phyloP scores from a whole-genome alignment of 1,284 basidiomycete species.

The Sanghuangporus sanghuang region DNA sequence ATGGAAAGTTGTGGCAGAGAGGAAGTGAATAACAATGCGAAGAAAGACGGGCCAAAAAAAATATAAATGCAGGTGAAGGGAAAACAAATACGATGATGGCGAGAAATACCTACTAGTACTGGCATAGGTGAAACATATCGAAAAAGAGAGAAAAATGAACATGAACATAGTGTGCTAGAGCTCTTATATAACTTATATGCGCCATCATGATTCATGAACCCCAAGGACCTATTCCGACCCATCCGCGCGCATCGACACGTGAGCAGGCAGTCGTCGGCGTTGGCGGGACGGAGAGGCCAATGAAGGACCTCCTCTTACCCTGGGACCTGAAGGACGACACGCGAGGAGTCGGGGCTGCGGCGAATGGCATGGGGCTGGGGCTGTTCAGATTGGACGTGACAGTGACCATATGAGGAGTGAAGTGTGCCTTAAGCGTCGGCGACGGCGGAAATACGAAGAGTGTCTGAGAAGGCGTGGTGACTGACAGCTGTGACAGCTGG shows the following conservation, averaged over 20 bases:
- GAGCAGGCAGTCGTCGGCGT: constrained; percentile 79
- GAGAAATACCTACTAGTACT: not conserved
- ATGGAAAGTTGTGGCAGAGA: not conserved
- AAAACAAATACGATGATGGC: not conserved
- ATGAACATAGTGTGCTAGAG: not conserved
- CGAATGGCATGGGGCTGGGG: constrained; percentile 42
- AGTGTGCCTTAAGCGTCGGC: constrained; percentile 51
- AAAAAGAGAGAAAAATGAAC: not conserved
- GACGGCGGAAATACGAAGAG: constrained; percentile 82
- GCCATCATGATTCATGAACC: not conserved
- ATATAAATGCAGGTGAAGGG: not conserved
- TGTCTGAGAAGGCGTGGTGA: constrained; percentile 57
- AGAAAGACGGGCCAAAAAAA: not conserved
- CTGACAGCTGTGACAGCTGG: constrained; percentile 17
- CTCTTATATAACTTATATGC: not conserved
- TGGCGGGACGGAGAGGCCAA: constrained; percentile 58
- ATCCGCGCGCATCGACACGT: constrained; percentile 74
- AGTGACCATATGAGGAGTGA: constrained; percentile 68
- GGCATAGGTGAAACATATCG: not conserved
- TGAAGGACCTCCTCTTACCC: constrained; percentile 64
- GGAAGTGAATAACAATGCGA: not conserved
- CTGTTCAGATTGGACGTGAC: constrained; percentile 53
- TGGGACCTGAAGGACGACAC: constrained; percentile 62
- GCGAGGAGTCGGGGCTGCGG: constrained; percentile 59
- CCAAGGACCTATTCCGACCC: constrained; percentile 48